Evolutionary conservation across 2,329 filamentous ascomycete species (phyloP), one percentile per base, ranked within the genome.

Genomic region (Decorospora gaudefroyi): DNA sequence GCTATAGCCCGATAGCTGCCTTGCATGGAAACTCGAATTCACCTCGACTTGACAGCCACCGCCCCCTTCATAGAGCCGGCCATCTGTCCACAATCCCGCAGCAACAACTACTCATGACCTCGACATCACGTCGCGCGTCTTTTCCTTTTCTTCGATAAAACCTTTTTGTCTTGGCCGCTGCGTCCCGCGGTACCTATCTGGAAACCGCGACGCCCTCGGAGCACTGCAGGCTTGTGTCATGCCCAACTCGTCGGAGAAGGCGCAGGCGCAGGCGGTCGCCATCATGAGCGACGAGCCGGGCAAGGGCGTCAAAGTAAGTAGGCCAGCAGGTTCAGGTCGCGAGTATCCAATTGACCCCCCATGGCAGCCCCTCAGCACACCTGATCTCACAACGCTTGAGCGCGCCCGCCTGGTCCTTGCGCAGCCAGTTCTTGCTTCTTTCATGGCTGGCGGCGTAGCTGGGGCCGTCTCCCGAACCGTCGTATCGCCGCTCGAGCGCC

Each of bases 381-480:
- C 49, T 13, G 46, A 61, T 30, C 38, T 56, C 10, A 59, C 60
- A 4, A 37, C 46, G 15, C 49, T 64, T 32, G 51, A 68, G 40
- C 63, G 57, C 40, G 37, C 64, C 26, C 57, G 61, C 36, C 57
- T 63, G 33, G 49, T 67, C 28, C 48, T 96, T 51, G 86, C 90
- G 7, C 87, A 95, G 53, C 91, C 92, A 3, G 85, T 96, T 26
- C 75, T 90, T 22, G 92, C 93, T 28, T 91, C 93, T 22, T 99
- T 99, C 66, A 87, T 95, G 63, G 93, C 90, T 19, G 93, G 93
- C 50, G 93, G 93, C 57, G 84, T 96, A 15, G 93, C 93, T 11
- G 93, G 93, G 46, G 93, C 93, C 29, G 92, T 99, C n/a, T 97
- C 93, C 21, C 84, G 93, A 67, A 99, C 93, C 16, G 92, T 97